Evolutionary conservation across 225 moss, liverwort and hornwort species (phyloP).

Genomic region (Antitrichia curtipendula): DNA sequence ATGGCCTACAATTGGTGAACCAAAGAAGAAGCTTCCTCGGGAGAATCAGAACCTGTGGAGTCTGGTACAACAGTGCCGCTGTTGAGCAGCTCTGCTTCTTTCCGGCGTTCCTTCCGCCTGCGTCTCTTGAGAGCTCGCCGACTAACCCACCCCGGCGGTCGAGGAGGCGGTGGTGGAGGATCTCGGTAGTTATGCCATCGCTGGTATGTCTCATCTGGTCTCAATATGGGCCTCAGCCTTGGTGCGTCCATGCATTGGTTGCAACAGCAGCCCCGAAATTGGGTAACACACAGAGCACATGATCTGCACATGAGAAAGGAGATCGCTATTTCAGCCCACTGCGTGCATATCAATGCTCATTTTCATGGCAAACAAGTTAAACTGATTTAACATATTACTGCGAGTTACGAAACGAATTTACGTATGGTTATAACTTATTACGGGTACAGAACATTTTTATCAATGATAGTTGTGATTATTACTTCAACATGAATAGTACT

Average conservation of each 20-base stretch:
- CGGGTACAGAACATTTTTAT: background rate
- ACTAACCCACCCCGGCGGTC: slow-evolving; percentile 63
- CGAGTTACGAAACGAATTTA: background rate
- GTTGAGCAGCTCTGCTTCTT: slow-evolving; percentile 5
- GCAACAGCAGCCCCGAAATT: slow-evolving; percentile 78
- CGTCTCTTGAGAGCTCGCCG: slow-evolving; percentile 77
- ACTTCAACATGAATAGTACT: background rate
- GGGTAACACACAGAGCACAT: slow-evolving; percentile 51
- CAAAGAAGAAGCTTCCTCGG: background rate
- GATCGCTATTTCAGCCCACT: background rate
- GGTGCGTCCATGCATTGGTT: slow-evolving; percentile 48
- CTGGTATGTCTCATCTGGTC: slow-evolving; percentile 50
- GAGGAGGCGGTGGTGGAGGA: slow-evolving; percentile 32
- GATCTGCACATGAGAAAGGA: slow-evolving; percentile 33
- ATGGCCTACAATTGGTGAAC: background rate
- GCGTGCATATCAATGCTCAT: background rate
- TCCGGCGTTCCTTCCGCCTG: slow-evolving; percentile 57
- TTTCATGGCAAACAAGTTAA: background rate
- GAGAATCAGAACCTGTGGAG: background rate
- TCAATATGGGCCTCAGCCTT: slow-evolving; percentile 59
- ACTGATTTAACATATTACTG: background rate
- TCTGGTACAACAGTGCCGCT: background rate
- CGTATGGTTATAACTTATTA: background rate
- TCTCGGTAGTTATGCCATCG: slow-evolving; percentile 96
- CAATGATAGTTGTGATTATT: background rate